These are phyloP conservation scores for Auxenochlorella pyrenoidosa DNA, from an alignment of 139 green algal genomes.

Conservation along the genomic window DNA sequence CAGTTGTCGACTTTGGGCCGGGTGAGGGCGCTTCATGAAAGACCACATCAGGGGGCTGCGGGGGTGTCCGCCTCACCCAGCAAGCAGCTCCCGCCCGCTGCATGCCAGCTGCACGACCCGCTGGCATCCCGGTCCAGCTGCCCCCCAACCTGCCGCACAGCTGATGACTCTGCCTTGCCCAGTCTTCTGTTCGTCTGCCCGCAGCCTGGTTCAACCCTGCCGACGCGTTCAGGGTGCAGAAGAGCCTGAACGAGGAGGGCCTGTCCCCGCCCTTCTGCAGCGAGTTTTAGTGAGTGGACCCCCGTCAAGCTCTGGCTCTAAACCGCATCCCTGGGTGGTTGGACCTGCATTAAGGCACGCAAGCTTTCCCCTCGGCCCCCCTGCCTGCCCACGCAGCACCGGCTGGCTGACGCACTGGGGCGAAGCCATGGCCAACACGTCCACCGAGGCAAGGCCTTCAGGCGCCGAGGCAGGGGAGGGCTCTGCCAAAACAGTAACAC, in stretches of 20 bases:
- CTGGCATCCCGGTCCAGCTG: no score
- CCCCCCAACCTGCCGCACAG: no score
- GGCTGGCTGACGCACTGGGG: slow-evolving; percentile 78
- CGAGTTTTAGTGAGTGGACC: slow-evolving; percentile 68
- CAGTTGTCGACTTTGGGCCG: slow-evolving; percentile 11
- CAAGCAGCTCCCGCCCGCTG: not conserved
- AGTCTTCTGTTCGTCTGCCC: no score
- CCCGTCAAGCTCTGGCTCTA: no score
- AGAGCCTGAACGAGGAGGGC: slow-evolving; percentile 51
- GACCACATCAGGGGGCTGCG: no score
- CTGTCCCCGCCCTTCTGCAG: slow-evolving; percentile 57
- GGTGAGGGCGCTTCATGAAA: no score
- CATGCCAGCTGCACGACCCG: not conserved
- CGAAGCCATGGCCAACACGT: slow-evolving; percentile 69
- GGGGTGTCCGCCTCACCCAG: no score
- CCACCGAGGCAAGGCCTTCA: not conserved
- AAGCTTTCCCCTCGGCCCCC: not conserved
- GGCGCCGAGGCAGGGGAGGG: no score
- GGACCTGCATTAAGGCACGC: no score
- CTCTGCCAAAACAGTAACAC: no score
- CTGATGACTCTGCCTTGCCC: no score
- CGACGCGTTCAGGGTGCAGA: slow-evolving; percentile 55
- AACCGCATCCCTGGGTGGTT: no score
- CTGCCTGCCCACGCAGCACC: slow-evolving; percentile 39
- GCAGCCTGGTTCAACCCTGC: slow-evolving; percentile 50